A percentile compares a stretch with the other conserved stretches of the same genome.
Evolutionary conservation across 2,329 filamentous ascomycete genomes (phyloP).

Genomic region (Elsinoe perseae): DNA sequence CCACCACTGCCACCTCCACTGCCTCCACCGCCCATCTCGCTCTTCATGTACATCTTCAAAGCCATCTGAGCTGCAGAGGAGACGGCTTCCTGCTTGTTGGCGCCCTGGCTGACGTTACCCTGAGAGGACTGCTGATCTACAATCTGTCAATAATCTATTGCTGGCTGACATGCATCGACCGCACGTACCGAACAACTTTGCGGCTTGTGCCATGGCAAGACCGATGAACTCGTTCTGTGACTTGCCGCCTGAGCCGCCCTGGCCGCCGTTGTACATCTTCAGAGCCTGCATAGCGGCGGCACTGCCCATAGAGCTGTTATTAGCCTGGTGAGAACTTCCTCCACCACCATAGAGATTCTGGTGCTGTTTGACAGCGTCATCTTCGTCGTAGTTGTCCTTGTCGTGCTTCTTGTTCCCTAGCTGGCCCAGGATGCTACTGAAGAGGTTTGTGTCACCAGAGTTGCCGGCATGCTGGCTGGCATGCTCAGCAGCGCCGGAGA

Average conservation of each 20-base stretch:
- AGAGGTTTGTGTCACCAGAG: constrained; percentile 45
- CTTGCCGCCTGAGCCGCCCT: constrained; percentile 33
- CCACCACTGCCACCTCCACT: constrained; percentile 40
- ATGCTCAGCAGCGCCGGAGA: constrained; percentile 47
- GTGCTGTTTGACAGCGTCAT: constrained; percentile 65
- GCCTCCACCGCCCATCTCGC: constrained; percentile 45
- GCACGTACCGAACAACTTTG: constrained; percentile 57
- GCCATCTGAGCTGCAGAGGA: constrained; percentile 77
- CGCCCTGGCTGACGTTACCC: constrained; percentile 46
- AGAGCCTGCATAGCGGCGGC: constrained; percentile 75
- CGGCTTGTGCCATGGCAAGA: constrained; percentile 80
- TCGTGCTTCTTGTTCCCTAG: constrained; percentile 48
- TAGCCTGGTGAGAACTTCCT: constrained; percentile 40
- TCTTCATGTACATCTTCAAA: constrained; percentile 85
- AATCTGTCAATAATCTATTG: background rate
- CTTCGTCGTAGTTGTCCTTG: constrained; percentile 52
- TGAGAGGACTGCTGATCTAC: constrained; percentile 46
- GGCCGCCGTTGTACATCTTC: constrained; percentile 56
- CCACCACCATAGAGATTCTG: constrained; percentile 61
- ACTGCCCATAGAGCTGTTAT: constrained; percentile 47
- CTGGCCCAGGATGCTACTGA: constrained; percentile 49
- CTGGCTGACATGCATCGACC: background rate
- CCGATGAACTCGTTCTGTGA: constrained; percentile 73
- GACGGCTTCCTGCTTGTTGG: constrained; percentile 73
- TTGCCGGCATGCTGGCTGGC: constrained; percentile 48